Conservation (phyloP, 495 filamentous ascomycete species). For the Podospora anserina region DNA sequence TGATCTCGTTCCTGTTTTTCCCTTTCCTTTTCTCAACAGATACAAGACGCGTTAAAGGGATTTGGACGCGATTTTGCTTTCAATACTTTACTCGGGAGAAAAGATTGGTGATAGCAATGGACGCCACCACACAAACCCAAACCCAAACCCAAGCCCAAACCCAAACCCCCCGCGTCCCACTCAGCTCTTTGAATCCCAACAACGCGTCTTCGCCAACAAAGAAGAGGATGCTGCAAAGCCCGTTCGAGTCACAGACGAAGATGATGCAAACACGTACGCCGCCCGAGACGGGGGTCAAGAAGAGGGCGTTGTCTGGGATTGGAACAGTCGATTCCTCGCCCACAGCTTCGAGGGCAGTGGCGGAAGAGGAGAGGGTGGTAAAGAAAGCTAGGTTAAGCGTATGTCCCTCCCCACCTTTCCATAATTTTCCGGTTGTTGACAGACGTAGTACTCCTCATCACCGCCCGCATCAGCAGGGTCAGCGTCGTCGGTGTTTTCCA, state of each 20-base stretch:
- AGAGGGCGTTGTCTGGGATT: not conserved
- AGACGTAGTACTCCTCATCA: constrained; percentile 10
- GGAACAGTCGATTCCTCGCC: not conserved
- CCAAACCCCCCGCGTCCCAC: not conserved
- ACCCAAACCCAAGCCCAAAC: not conserved
- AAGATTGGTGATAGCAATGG: not conserved
- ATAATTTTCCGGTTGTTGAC: too few relatives aligned
- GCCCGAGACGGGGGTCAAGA: not conserved
- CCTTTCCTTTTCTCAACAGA: not conserved
- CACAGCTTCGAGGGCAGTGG: not conserved
- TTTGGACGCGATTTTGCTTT: too few relatives aligned
- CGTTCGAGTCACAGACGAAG: not conserved
- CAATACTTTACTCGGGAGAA: too few relatives aligned
- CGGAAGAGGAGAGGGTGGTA: not conserved
- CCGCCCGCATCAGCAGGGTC: constrained; percentile 14
- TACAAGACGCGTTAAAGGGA: not conserved
- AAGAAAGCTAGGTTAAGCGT: not conserved
- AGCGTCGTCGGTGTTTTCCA: not conserved
- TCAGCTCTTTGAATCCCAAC: not conserved
- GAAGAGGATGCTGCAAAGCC: not conserved
- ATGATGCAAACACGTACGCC: not conserved
- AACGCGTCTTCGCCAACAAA: not conserved
- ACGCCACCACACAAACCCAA: not conserved
- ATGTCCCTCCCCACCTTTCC: not conserved
- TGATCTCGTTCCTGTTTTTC: not conserved